Percentiles rank a stretch among this genome's conserved stretches.
Evolutionary conservation across 176 grass and related monocot species (phyloP).

Genomic region (Raddia distichophylla): DNA sequence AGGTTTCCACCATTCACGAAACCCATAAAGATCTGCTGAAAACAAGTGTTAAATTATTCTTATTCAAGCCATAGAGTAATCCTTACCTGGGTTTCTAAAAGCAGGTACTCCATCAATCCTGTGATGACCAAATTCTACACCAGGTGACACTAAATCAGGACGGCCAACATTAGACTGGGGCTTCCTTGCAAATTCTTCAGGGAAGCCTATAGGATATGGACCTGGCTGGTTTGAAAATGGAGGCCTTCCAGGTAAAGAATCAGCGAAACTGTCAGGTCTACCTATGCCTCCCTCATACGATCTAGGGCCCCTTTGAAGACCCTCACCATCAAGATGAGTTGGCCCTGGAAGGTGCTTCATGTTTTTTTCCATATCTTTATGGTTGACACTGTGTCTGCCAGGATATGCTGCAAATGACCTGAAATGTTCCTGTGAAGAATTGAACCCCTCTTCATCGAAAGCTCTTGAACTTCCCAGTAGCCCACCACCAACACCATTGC

Average conservation of each 20-base stretch:
- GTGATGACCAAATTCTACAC: conserved; percentile 55
- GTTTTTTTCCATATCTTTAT: conserved; percentile 55
- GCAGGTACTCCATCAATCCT: conserved; percentile 58
- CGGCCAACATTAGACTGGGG: conserved; percentile 31
- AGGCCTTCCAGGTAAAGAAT: conserved; percentile 50
- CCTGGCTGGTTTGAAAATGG: conserved; percentile 52
- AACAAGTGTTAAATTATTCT: conserved; percentile 38
- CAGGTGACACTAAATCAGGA: conserved; percentile 52
- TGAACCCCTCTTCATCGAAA: conserved; percentile 55
- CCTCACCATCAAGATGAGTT: conserved; percentile 53
- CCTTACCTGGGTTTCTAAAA: conserved; percentile 60
- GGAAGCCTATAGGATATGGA: conserved; percentile 49
- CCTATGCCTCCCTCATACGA: conserved; percentile 43
- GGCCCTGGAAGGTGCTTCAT: conserved; percentile 55
- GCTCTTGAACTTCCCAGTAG: conserved; percentile 40
- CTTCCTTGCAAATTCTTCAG: conserved; percentile 61
- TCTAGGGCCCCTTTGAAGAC: conserved; percentile 36
- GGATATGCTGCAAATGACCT: conserved; percentile 52
- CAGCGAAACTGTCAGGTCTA: conserved; percentile 43
- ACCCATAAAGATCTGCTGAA: conserved; percentile 22
- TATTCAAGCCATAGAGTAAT: conserved; percentile 36
- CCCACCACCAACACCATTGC: conserved; percentile 45
- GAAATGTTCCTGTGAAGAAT: conserved; percentile 40
- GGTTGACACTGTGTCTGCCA: conserved; percentile 48
- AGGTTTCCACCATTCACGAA: conserved; percentile 40